Conservation (phyloP, 108 stramenopile species). For the Cyclostephanos tholiformis region DNA sequence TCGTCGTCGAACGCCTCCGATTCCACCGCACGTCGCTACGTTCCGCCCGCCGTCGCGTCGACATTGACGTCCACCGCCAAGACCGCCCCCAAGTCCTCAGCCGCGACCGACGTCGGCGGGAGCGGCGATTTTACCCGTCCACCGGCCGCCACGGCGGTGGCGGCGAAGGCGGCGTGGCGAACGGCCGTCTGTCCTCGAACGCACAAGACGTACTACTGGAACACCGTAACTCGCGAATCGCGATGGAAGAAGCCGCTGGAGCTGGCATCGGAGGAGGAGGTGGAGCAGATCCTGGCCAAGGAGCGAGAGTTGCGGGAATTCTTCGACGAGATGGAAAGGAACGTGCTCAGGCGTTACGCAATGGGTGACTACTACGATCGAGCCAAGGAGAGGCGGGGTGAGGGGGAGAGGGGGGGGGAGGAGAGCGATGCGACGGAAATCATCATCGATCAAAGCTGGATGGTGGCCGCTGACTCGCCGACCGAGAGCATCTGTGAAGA, state of each 20-base stretch:
- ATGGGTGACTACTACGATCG: not conserved
- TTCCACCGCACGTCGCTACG: not conserved
- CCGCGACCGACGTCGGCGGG: not conserved
- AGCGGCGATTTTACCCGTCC: not conserved
- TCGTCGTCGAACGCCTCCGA: not conserved
- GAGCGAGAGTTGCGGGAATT: conserved; percentile 78
- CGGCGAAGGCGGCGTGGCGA: conserved; percentile 56
- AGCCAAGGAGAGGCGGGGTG: not conserved
- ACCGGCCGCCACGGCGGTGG: not conserved
- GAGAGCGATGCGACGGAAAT: conserved; percentile 1
- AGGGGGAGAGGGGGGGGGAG: not conserved
- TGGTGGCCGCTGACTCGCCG: conserved; percentile 8
- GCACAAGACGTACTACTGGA: conserved; percentile 91
- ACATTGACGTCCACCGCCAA: not conserved
- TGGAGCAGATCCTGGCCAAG: conserved; percentile 61
- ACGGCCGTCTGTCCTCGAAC: conserved; percentile 76
- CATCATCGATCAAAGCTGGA: conserved; percentile 28
- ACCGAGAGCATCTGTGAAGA: not conserved
- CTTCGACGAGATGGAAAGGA: conserved; percentile 90
- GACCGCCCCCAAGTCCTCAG: not conserved
- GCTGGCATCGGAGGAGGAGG: conserved; percentile 67
- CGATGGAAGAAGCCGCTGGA: conserved; percentile 93
- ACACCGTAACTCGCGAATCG: conserved; percentile 87
- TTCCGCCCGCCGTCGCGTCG: not conserved
- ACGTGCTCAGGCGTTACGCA: conserved; percentile 63